Base-by-base conservation (phyloP, 352 stramenopile species). In the Phytophthora litchii region DNA sequence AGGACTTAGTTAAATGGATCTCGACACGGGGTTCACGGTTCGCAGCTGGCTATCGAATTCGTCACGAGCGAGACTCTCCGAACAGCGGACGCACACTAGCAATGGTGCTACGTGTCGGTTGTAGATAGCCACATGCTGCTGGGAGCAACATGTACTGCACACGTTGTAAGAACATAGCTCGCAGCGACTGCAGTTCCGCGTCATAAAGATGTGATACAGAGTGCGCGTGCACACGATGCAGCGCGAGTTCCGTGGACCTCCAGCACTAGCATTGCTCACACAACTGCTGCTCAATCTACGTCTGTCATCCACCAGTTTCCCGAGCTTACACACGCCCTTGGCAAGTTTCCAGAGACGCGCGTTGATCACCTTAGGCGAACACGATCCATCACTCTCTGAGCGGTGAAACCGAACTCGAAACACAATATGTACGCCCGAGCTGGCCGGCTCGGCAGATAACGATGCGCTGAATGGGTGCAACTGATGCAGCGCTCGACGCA, bases 81-180 rank as follows among this genome's bases (percentile, higher is more conserved):
- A 56, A 25, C 69, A 77, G 3, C 64, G 54, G 3, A 35, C 54
- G 41, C 64, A 77, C 19, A 77, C 60, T 3, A 64, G 43, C 27
- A 73, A 35, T 17, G 51, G 54, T 11, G 64, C 55, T 12, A 63
- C 57, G 59, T 72, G 61, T 0, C 69, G 55, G 44, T 74, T 77
- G 54, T 67, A 73, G 36, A 73, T 77, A 20, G 64, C 16, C 46
- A 77, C 60, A 21, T 68, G 60, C 55, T 74, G 64, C 4, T 46
- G 42, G 1, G 55, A 72, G 34, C 59, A 74, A 49, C 69, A 77
- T 9, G 51, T 41, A 8, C 25, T 27, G 34, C 69, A 78, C 16
- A 70, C 55, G 37, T 69, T 64, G 40, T 74, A 77, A 4, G 62
- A 59, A 29, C 65, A 76, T 0, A 76, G 54, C 37, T 70, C 60